Percentiles rank a stretch among this genome's conserved stretches.
These are phyloP conservation scores for Cucurbita maxima DNA, from an alignment of 306 rosid species.

Conservation along the genomic window DNA sequence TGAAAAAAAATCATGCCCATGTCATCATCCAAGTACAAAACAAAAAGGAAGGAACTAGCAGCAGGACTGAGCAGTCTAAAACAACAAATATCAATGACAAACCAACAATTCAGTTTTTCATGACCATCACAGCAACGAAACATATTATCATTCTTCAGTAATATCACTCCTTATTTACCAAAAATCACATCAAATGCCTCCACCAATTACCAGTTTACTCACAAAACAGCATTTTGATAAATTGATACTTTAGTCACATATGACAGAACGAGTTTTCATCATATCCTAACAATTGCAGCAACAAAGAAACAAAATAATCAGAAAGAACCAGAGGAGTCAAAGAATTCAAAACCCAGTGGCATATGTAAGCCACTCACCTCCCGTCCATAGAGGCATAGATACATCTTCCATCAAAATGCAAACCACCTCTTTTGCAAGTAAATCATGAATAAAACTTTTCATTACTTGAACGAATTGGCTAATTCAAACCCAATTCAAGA, in stretches of 20 bases:
- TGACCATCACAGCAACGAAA: background rate
- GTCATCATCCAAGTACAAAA: background rate
- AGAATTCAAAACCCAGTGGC: background rate
- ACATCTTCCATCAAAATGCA: background rate
- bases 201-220: background rate
- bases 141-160: background rate
- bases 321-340: background rate
- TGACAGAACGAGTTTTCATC: background rate
- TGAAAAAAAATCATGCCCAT: too few species aligned
- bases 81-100: background rate
- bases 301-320: background rate
- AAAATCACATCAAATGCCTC: background rate
- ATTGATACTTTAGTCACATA: background rate
- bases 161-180: background rate
- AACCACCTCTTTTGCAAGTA: background rate
- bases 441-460: background rate
- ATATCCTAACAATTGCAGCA: background rate
- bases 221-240: background rate
- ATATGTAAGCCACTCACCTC: background rate
- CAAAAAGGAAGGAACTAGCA: background rate
- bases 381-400: background rate
- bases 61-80: background rate
- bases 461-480: background rate
- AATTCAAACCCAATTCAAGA: background rate
- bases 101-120: background rate